Evolutionary conservation across 805 yeast genomes (phyloP), one percentile per base, ranked within the genome.

Genomic region (Aciculoconidium aculeatum): DNA sequence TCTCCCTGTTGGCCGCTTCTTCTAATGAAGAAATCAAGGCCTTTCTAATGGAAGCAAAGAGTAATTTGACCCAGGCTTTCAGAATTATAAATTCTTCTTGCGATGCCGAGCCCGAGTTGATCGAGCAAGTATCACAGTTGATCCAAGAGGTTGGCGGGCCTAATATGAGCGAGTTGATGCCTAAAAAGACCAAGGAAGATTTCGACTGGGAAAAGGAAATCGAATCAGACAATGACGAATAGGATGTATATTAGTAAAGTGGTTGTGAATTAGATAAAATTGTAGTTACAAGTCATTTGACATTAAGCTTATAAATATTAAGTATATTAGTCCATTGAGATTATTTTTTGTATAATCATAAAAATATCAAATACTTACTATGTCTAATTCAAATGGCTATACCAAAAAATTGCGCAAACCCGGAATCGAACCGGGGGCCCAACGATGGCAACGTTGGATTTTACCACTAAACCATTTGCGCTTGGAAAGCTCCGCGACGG

Each of bases 141-240:
- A 54, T 78, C 33, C 40, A 53, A 4, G 72, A 67, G 34, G 53
- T 82, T 21, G 94, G 90, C 2, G 87, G 85, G 7, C 73, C 74
- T 2, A 44, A 65, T 14, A 55, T 64, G 74, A 58, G 54, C 31
- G 61, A 54, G 28, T 47, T 58, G 32, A 40, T 59, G 28, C 70
- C 67, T 10, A 51, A 47, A 37, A 51, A 45, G 48, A 34, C 37
- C 12, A 38, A 32, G 29, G 59, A 41, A 28, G 65, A 57, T 42
- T 72, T 57, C 36, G 67, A 67, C 30, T 72, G 79, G 78, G 79
- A 73, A 38, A 63, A 61, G 24, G 74, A 71, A 41, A 67, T 74
- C 26, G 56, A 49, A 21, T 21, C n/a, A n/a, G n/a, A n/a, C n/a
- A n/a, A n/a, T n/a, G n/a, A n/a, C n/a, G n/a, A n/a, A 11, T 51